These are phyloP conservation scores for Arachnopeziza araneosa DNA, from an alignment of 2,329 filamentous ascomycete species.

Conservation along the genomic window DNA sequence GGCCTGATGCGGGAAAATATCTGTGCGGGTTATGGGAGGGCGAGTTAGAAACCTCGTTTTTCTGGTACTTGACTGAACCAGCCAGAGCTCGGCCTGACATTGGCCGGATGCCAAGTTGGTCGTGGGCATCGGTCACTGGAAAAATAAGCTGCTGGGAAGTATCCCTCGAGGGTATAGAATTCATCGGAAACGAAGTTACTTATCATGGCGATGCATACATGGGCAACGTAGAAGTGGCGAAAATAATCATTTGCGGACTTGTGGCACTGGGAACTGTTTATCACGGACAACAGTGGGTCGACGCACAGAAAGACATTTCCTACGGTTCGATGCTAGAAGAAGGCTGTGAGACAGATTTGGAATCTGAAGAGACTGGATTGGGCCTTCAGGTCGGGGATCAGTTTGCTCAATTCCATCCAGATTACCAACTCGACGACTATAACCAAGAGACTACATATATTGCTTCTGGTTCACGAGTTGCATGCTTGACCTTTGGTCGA, in stretches of 20 bases:
- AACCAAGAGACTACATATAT: background rate
- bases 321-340: background rate
- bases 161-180: conserved; percentile 1
- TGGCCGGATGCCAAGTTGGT: conserved; percentile 3
- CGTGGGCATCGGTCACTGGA: conserved; percentile 1
- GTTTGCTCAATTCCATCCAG: background rate
- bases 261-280: background rate
- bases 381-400: background rate
- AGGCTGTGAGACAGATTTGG: background rate
- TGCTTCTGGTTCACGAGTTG: background rate
- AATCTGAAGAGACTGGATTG: background rate
- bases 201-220: conserved; percentile 2
- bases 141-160: conserved; percentile 1
- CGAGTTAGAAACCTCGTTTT: background rate
- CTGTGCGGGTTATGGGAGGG: background rate
- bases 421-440: background rate
- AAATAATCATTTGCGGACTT: background rate
- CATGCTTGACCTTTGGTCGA: background rate
- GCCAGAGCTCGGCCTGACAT: background rate
- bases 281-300: background rate
- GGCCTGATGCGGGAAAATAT: background rate
- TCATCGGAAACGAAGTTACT: background rate
- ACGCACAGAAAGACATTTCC: background rate
- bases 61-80: conserved; percentile 2
- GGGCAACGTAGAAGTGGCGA: background rate